Conservation (phyloP, 1,284 basidiomycete species). For the Schizophyllum amplum region DNA sequence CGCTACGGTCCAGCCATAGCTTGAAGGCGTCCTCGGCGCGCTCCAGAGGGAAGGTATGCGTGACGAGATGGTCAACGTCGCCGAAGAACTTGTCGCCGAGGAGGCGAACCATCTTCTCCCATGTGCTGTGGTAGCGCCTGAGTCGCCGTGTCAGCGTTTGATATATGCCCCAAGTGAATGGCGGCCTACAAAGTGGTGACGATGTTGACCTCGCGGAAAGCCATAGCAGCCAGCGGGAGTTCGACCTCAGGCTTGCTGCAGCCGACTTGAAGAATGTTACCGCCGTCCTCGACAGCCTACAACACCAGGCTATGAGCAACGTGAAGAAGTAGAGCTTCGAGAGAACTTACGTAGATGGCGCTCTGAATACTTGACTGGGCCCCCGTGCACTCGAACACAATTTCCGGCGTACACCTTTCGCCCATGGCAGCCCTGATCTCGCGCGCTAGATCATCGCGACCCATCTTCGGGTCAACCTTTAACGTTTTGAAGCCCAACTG, state of each 20-base stretch:
- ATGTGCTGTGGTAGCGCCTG: constrained; percentile 20
- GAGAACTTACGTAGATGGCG: constrained; percentile 49
- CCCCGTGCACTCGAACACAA: constrained; percentile 82
- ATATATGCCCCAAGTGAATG: background rate
- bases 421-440: constrained; percentile 48
- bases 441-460: constrained; percentile 55
- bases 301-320: too few relatives aligned
- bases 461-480: constrained; percentile 64
- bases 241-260: constrained; percentile 58
- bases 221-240: constrained; percentile 18
- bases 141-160: background rate
- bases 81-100: constrained; percentile 35
- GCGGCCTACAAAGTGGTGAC: background rate
- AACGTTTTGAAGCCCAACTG: constrained; percentile 51
- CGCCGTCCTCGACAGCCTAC: constrained; percentile 51
- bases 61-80: constrained; percentile 47
- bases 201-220: constrained; percentile 17
- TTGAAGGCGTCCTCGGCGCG: constrained; percentile 45
- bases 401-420: constrained; percentile 52
- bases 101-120: constrained; percentile 44
- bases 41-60: constrained; percentile 43
- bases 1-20: constrained; percentile 26
- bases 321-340: too few relatives aligned
- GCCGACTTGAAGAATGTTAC: constrained; percentile 71
- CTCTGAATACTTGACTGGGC: constrained; percentile 84